Evolutionary conservation across 768 basidiomycete genomes (phyloP).

Genomic region (Amanita rimosa): DNA sequence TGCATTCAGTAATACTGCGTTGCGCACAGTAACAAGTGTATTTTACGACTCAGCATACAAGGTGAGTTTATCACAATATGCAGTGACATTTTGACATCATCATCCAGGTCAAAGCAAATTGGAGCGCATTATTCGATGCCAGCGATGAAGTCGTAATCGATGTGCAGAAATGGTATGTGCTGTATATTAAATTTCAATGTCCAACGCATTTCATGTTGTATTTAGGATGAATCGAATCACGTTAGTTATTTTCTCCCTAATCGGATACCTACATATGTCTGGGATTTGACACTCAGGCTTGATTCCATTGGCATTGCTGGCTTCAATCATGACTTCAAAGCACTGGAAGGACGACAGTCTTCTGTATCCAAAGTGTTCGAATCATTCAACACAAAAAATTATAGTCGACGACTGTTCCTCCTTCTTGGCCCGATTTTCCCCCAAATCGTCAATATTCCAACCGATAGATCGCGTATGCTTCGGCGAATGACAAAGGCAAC

Average conservation of each 20-base stretch:
- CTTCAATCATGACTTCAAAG: conserved; percentile 45
- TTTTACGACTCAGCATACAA: conserved; percentile 44
- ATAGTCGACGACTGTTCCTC: conserved; percentile 17
- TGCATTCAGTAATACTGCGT: not conserved
- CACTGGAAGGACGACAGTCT: conserved; percentile 35
- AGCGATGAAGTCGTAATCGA: conserved; percentile 24
- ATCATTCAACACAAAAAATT: conserved; percentile 14
- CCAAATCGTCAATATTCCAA: conserved; percentile 23
- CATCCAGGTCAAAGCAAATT: conserved; percentile 21
- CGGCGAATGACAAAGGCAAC: conserved; percentile 21
- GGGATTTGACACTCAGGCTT: conserved; percentile 28
- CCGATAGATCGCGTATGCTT: conserved; percentile 19
- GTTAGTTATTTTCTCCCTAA: conserved; percentile 14
- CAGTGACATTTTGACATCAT: not conserved
- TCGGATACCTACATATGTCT: too few species aligned
- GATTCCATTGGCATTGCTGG: conserved; percentile 50
- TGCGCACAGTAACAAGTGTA: conserved; percentile 18
- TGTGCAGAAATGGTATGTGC: conserved; percentile 32
- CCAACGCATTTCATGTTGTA: not conserved
- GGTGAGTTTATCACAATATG: conserved; percentile 15
- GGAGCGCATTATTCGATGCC: conserved; percentile 19
- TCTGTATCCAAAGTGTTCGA: conserved; percentile 30
- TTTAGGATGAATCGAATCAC: conserved; percentile 34
- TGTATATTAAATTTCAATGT: not conserved
- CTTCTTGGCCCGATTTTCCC: conserved; percentile 28